phyloP scores from a whole-genome alignment of 139 green algal genomes.

The Coelastrella sp. region DNA sequence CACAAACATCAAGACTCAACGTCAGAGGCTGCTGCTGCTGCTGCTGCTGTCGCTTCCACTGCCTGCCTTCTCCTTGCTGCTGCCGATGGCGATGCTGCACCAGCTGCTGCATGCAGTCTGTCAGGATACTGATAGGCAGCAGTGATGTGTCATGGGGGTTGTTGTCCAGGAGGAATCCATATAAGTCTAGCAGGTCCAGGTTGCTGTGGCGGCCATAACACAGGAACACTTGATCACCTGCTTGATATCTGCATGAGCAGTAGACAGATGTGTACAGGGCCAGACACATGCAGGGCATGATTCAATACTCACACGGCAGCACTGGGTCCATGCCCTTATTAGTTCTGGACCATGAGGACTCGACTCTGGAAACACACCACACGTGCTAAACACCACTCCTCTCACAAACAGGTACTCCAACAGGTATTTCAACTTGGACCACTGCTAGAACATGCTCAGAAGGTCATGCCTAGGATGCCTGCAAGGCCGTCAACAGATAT shows the following conservation, averaged over 20 bases:
- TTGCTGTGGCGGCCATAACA: slow-evolving; percentile 93
- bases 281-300: too few species aligned
- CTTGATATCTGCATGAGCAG: slow-evolving; percentile 49
- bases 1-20: background rate
- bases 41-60: background rate
- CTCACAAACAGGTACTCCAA: too few species aligned
- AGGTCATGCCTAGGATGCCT: too few species aligned
- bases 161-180: slow-evolving; percentile 84
- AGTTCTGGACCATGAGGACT: too few species aligned
- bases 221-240: slow-evolving; percentile 81
- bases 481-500: too few species aligned
- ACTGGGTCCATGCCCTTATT: too few species aligned
- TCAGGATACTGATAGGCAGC: slow-evolving; percentile 7
- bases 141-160: slow-evolving; percentile 79
- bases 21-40: background rate
- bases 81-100: background rate
- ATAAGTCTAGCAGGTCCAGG: slow-evolving; percentile 88
- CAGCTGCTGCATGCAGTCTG: slow-evolving; percentile 3
- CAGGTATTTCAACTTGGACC: too few species aligned
- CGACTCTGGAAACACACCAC: too few species aligned
- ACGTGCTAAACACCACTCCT: too few species aligned
- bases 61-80: background rate
- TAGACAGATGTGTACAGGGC: too few species aligned
- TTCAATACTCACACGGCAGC: too few species aligned
- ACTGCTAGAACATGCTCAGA: too few species aligned